These are phyloP conservation scores for Chaetomium globosum DNA, from an alignment of 2,329 filamentous ascomycete species.

Conservation along the genomic window DNA sequence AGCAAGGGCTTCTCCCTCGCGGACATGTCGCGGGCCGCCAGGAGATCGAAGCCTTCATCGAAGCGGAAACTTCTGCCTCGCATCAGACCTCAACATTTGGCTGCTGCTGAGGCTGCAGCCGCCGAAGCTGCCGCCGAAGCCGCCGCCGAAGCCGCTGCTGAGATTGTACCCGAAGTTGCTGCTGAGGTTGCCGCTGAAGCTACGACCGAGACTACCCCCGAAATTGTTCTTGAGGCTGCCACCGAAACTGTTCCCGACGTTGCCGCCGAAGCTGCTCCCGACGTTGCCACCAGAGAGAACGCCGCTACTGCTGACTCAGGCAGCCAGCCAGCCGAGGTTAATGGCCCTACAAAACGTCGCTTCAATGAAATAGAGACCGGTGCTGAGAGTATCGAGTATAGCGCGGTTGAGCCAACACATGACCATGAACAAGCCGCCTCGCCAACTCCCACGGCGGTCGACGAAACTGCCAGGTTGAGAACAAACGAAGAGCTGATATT, in stretches of 20 bases:
- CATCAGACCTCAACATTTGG: conserved; percentile 17
- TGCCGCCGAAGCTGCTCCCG: conserved; percentile 1
- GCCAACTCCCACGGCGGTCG: not conserved
- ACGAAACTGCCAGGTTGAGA: not conserved
- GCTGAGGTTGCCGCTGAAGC: not conserved
- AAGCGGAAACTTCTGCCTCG: conserved; percentile 31
- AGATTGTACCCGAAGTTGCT: not conserved
- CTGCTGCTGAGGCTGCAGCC: conserved; percentile 12
- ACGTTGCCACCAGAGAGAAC: not conserved
- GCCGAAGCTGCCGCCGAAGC: conserved; percentile 12
- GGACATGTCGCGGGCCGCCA: conserved; percentile 30
- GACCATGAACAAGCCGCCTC: conserved; percentile 20
- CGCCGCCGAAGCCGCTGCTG: not conserved
- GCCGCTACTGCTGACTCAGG: not conserved
- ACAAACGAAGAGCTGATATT: conserved; percentile 22
- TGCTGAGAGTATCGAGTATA: not conserved
- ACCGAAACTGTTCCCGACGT: conserved; percentile 10
- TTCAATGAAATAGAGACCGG: conserved; percentile 8
- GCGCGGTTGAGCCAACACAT: not conserved
- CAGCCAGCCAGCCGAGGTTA: not conserved
- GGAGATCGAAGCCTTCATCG: conserved; percentile 21
- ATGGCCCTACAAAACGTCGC: conserved; percentile 10
- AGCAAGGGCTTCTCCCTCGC: conserved; percentile 29
- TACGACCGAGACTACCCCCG: not conserved
- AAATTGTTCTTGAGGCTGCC: not conserved